Percentiles rank a stretch among this genome's conserved stretches.
These are phyloP conservation scores for Zygosaccharomyces rouxii DNA, from an alignment of 805 yeast species.

Conservation along the genomic window DNA sequence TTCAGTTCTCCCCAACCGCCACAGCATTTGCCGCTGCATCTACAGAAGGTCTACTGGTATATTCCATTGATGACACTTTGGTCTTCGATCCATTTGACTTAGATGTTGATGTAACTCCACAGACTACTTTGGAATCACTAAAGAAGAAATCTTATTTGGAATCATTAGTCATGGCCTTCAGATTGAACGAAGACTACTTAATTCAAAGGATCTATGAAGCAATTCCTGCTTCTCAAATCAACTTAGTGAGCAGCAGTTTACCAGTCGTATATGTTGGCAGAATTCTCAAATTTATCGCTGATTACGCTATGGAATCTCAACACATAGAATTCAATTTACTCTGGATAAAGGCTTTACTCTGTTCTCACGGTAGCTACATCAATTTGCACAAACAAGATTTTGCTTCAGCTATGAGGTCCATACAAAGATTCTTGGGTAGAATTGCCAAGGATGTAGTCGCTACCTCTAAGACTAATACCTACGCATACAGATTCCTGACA, in stretches of 20 bases:
- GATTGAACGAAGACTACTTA: conserved; percentile 77
- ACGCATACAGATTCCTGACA: conserved; percentile 50
- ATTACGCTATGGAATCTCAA: conserved; percentile 60
- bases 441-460: conserved; percentile 68
- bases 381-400: conserved; percentile 57
- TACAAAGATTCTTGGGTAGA: conserved; percentile 71
- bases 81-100: conserved; percentile 92
- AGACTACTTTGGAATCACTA: conserved; percentile 58
- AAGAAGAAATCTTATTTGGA: conserved; percentile 55
- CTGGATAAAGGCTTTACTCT: conserved; percentile 71
- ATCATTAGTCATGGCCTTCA: conserved; percentile 87
- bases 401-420: conserved; percentile 57
- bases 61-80: conserved; percentile 67
- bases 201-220: conserved; percentile 70
- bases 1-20: conserved; percentile 86
- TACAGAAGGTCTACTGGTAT: conserved; percentile 86
- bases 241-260: conserved; percentile 58
- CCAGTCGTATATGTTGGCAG: conserved; percentile 75
- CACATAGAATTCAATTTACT: conserved; percentile 80
- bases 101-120: conserved; percentile 89
- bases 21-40: conserved; percentile 90
- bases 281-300: conserved; percentile 64
- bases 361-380: conserved; percentile 74
- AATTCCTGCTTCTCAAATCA: conserved; percentile 66
- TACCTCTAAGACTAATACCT: conserved; percentile 50